Evolutionary conservation across 2,329 filamentous ascomycete species (phyloP).

Genomic region (Venturia oleaginea): DNA sequence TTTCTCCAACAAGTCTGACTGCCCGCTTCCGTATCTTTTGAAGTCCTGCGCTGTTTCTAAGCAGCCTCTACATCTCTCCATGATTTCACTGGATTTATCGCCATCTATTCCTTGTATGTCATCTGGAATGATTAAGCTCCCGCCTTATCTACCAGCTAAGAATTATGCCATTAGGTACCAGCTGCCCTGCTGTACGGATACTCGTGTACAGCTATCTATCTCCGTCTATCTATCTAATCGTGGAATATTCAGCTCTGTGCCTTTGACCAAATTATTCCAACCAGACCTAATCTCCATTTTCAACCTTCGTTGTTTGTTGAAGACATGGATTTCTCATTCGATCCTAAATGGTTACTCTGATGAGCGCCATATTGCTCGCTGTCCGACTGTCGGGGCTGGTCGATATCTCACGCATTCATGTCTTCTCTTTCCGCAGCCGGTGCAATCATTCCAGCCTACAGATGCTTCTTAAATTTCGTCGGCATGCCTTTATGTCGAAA

Average conservation of each 20-base stretch:
- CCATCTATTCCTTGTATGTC: neutral
- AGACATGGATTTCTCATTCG: too few species aligned
- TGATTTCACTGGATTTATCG: neutral
- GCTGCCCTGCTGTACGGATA: neutral
- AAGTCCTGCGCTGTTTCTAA: too few species aligned
- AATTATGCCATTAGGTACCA: neutral
- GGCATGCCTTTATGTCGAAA: too few species aligned
- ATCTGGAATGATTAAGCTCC: neutral
- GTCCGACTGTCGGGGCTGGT: neutral
- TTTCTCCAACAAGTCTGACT: too few species aligned
- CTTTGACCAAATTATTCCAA: neutral
- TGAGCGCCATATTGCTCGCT: neutral
- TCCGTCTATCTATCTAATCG: neutral
- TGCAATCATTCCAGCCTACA: too few species aligned
- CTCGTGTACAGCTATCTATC: neutral
- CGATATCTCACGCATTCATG: neutral
- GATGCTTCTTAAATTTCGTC: too few species aligned
- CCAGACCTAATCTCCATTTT: neutral
- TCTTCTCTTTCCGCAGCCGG: neutral
- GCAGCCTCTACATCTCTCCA: neutral
- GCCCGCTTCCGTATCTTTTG: too few species aligned
- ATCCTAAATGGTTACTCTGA: too few species aligned
- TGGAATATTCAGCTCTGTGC: neutral
- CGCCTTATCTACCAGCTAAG: neutral
- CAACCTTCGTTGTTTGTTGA: too few species aligned